Evolutionary conservation across 2,329 filamentous ascomycete species (phyloP), one percentile per base, ranked within the genome.

Genomic region (Exophiala lecanii-corni): DNA sequence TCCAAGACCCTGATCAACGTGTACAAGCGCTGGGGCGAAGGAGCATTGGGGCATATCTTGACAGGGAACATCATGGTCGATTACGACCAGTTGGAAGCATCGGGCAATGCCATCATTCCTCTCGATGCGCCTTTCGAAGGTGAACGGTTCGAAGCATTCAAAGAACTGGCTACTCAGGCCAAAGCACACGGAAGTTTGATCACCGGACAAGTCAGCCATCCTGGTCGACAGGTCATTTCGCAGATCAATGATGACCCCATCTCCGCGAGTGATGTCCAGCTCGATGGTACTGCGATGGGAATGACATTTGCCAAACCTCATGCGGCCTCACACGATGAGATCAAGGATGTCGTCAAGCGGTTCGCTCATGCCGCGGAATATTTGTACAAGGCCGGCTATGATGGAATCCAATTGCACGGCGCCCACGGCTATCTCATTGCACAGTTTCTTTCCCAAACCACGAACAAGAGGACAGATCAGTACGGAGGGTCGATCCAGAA

Each of bases 401-500:
- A 75, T 48, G 74, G 74, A 2, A 65, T 64, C 10, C 41, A 64
- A 54, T 59, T 78, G 9, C 75, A 78, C 53, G 72, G 62, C 13
- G 75, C 73, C 1, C 77, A 81, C 50, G 77, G 78, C 0, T 81
- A 78, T 54, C 63, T 81, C 2, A 59, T 81, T 0, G 65, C 71
- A 5, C 73, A 78, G 47, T 81, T 81, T 55, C 57, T 81, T 10
- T 72, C 69, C 4, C 59, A 66, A 1, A 66, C 63, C 20, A 69
- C 66, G 0, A 81, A 81, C 54, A 57, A 69, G 60, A 73, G 81
- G 36, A 83, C 75, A 15, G 81, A 84, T 59, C 55, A 71, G 39
- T 85, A 84, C 59, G 81, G 81, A 39, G 81, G 82, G 45, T 71
- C 68, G 59, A 79, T 83, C 52, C 75, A 79, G 56, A 84, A 84